These are phyloP conservation scores for Hebeloma cylindrosporum DNA, from an alignment of 768 basidiomycete species.

Conservation along the genomic window DNA sequence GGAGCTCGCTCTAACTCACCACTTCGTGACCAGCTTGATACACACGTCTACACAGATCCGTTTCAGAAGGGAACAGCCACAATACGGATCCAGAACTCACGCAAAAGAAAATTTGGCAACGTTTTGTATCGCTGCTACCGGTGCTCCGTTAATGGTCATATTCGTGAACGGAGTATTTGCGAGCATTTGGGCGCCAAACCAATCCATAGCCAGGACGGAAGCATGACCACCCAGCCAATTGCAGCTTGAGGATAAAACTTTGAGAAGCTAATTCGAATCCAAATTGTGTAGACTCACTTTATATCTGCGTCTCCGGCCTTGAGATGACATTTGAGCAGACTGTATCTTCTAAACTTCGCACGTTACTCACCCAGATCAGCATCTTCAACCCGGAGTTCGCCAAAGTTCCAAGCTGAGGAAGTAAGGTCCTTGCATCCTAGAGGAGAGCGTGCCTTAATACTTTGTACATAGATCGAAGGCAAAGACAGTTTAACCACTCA, in stretches of 20 bases:
- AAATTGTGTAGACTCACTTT: conserved; percentile 35
- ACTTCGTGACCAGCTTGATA: conserved; percentile 63
- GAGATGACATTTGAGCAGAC: conserved; percentile 16
- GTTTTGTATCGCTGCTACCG: conserved; percentile 61
- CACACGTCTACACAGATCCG: conserved; percentile 41
- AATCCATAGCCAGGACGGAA: conserved; percentile 43
- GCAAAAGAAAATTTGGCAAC: conserved; percentile 69
- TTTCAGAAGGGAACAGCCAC: background rate
- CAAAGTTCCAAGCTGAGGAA: conserved; percentile 49
- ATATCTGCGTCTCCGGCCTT: conserved; percentile 52
- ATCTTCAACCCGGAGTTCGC: conserved; percentile 44
- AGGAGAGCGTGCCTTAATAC: background rate
- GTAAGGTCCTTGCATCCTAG: conserved; percentile 54
- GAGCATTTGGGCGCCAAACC: conserved; percentile 42
- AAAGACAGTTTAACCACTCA: too few species aligned
- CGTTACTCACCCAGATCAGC: conserved; percentile 45
- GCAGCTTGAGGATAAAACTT: conserved; percentile 29
- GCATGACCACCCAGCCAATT: conserved; percentile 50
- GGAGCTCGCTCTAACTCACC: conserved; percentile 36
- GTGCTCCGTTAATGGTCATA: conserved; percentile 52
- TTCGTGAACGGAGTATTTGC: conserved; percentile 44
- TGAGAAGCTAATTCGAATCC: background rate
- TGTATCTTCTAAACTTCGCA: background rate
- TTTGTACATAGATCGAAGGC: too few species aligned
- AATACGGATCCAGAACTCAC: conserved; percentile 35